Percentiles rank a stretch among this genome's conserved stretches.
Conservation (phyloP, 257 asterid species). For the Hygrophila difformis region DNA sequence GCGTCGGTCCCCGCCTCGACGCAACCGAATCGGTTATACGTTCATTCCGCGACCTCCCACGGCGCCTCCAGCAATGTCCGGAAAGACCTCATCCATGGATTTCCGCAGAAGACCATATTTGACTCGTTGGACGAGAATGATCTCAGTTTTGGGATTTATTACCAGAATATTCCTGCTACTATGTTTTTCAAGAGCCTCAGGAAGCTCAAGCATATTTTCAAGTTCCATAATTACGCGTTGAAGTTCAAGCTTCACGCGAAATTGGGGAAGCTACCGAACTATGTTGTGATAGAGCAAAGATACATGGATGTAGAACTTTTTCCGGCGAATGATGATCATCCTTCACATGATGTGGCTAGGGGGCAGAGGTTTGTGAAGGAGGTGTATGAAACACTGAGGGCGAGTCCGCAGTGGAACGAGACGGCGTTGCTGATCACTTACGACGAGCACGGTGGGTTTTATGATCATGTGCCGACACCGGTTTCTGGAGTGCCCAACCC, state of each 20-base stretch:
- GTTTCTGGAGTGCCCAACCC: conserved; percentile 92
- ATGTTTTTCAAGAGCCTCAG: conserved; percentile 72
- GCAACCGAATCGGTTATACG: conserved; percentile 89
- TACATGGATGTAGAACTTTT: conserved; percentile 50
- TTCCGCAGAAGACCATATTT: conserved; percentile 93
- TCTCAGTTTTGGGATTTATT: conserved; percentile 75
- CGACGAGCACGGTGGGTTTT: conserved; percentile 95
- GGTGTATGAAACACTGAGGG: conserved; percentile 80
- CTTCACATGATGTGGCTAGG: conserved; percentile 78
- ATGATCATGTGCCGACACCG: conserved; percentile 92
- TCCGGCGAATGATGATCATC: conserved; percentile 95
- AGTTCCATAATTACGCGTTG: conserved; percentile 49
- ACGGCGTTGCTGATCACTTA: conserved; percentile 88
- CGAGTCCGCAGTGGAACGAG: conserved; percentile 92
- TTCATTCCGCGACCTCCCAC: conserved; percentile 96
- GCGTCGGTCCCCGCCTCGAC: conserved; percentile 97
- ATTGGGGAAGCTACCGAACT: conserved; percentile 75
- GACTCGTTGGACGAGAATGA: conserved; percentile 81
- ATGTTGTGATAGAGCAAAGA: conserved; percentile 82
- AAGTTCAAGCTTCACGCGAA: conserved; percentile 69
- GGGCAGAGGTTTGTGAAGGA: conserved; percentile 97
- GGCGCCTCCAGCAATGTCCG: conserved; percentile 95
- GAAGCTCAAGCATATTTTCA: conserved; percentile 53
- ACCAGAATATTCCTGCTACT: conserved; percentile 91
- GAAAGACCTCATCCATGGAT: conserved; percentile 74